Percentiles rank a stretch among this genome's conserved stretches.
Evolutionary conservation across 352 stramenopile genomes (phyloP).

Genomic region (Peronospora destructor): DNA sequence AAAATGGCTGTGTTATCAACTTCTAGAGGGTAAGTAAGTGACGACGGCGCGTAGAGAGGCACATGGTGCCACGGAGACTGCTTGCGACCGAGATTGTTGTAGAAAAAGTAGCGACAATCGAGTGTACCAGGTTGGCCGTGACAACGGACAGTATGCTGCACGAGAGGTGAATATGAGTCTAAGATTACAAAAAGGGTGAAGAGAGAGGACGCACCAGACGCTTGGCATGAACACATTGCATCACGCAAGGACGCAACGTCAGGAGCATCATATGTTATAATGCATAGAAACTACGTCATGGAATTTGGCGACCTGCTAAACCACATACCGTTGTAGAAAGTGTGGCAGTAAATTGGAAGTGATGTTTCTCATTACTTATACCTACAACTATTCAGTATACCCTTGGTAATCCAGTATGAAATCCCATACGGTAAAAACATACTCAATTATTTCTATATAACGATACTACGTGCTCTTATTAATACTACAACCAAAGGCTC

Average conservation of each 20-base stretch:
- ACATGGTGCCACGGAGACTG: slow-evolving; percentile 92
- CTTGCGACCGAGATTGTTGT: slow-evolving; percentile 60
- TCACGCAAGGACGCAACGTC: slow-evolving; percentile 7
- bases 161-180: background rate
- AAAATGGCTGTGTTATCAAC: slow-evolving; percentile 46
- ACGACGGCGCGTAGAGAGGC: slow-evolving; percentile 55
- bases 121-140: slow-evolving; percentile 54
- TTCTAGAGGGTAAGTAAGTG: slow-evolving; percentile 31
- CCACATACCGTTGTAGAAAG: background rate
- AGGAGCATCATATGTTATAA: slow-evolving; percentile 1
- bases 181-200: background rate
- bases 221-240: slow-evolving; percentile 15
- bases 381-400: no score
- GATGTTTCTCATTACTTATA: no score
- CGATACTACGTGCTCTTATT: background rate
- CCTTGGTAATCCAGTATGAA: no score
- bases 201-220: slow-evolving; percentile 3
- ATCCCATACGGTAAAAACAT: no score
- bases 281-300: background rate
- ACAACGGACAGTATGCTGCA: slow-evolving; percentile 59
- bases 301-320: slow-evolving; percentile 4
- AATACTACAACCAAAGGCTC: background rate
- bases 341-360: no score
- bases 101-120: slow-evolving; percentile 81
- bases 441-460: no score